These are phyloP conservation scores for Telopea speciosissima DNA, from an alignment of 177 flowering plant genomes.

Conservation along the genomic window DNA sequence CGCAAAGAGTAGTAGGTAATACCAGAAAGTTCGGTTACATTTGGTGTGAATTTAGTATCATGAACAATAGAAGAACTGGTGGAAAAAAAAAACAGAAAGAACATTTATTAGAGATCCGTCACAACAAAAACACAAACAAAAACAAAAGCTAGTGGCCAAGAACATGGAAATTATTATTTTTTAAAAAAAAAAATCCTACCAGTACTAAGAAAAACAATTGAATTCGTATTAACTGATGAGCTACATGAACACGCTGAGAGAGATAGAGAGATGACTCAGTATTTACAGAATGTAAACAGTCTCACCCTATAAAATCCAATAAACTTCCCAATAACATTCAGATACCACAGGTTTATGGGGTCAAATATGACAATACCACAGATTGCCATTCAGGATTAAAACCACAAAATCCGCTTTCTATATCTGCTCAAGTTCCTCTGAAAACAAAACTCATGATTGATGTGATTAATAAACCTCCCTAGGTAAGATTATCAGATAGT, in stretches of 20 bases:
- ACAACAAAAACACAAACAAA: background rate
- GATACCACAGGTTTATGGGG: background rate
- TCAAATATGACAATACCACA: slow-evolving; percentile 27
- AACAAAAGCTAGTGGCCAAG: background rate
- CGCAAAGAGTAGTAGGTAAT: too few species aligned
- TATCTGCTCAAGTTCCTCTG: slow-evolving; percentile 61
- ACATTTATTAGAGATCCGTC: background rate
- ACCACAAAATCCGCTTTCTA: slow-evolving; percentile 59
- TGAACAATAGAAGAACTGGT: too few species aligned
- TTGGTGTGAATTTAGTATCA: too few species aligned
- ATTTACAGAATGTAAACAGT: too few species aligned
- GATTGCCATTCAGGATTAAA: slow-evolving; percentile 45
- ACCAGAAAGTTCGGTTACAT: too few species aligned
- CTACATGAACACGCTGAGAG: slow-evolving; percentile 64
- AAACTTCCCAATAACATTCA: too few species aligned
- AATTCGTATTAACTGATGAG: slow-evolving; percentile 68
- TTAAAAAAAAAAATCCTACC: slow-evolving; percentile 38
- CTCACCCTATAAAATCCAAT: too few species aligned
- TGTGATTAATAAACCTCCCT: background rate
- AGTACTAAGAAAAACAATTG: slow-evolving; percentile 76
- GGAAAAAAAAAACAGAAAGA: slow-evolving; percentile 10
- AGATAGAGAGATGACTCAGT: background rate
- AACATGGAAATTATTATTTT: slow-evolving; percentile 3
- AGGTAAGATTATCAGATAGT: too few species aligned
- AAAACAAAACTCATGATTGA: slow-evolving; percentile 68